phyloP scores from a whole-genome alignment of 345 rosid genomes.

The Corymbia maculata region DNA sequence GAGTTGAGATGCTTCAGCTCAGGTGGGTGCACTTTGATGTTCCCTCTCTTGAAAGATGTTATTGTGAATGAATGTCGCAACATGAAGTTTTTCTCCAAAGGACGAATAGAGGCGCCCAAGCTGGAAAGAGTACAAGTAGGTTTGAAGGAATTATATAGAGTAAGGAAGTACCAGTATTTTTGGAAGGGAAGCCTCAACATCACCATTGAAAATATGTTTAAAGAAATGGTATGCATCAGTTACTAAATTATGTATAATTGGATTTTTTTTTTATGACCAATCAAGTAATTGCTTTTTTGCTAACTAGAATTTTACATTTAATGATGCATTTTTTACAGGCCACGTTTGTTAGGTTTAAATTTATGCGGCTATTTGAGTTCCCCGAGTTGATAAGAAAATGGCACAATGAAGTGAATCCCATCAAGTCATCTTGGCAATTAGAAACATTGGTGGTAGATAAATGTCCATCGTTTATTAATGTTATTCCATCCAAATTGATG shows the following conservation, averaged over 20 bases:
- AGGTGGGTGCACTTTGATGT: not conserved
- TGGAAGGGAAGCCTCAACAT: not conserved
- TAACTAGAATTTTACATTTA: not conserved
- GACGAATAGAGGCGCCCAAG: not conserved
- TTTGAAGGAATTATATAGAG: not conserved
- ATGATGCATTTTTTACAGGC: not conserved
- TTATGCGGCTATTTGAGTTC: not conserved
- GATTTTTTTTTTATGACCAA: not conserved
- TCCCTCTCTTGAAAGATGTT: not conserved
- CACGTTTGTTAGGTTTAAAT: accelerated
- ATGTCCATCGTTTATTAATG: not conserved
- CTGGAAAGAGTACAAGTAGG: not conserved
- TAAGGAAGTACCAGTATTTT: accelerated
- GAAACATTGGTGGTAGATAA: accelerated
- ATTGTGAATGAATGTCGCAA: not conserved
- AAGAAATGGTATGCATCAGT: not conserved
- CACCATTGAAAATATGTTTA: not conserved
- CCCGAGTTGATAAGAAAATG: not conserved
- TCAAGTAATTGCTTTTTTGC: not conserved
- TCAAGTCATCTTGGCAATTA: not conserved
- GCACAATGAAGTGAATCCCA: not conserved
- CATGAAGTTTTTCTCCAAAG: not conserved
- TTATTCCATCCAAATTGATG: not conserved
- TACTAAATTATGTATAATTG: not conserved
- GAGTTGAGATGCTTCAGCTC: not conserved